These are phyloP conservation scores for Nakaseomyces kungkrabaensis DNA, from an alignment of 1,139 yeast genomes.

Conservation along the genomic window DNA sequence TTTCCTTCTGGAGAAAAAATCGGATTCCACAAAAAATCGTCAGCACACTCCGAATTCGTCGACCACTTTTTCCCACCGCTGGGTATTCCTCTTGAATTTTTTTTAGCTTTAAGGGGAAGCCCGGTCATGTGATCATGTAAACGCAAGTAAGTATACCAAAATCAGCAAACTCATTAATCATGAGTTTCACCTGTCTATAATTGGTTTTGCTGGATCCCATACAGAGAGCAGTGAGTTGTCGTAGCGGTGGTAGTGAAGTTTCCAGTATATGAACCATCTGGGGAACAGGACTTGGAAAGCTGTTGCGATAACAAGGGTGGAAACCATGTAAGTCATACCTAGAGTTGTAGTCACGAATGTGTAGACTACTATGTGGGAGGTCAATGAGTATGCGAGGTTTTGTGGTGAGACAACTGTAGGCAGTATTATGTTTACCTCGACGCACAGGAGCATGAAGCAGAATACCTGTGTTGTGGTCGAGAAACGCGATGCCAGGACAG, in stretches of 20 bases:
- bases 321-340: conserved; percentile 18
- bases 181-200: conserved; percentile 14
- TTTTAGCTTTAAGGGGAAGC: neutral
- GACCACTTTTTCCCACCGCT: neutral
- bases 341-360: conserved; percentile 16
- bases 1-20: neutral
- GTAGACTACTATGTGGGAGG: conserved; percentile 20
- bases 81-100: neutral
- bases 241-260: conserved; percentile 21
- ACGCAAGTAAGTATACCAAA: neutral
- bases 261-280: conserved; percentile 26
- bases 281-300: conserved; percentile 20
- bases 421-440: conserved; percentile 25
- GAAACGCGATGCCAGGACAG: conserved; percentile 80
- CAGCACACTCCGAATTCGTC: neutral
- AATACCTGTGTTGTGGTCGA: conserved; percentile 67
- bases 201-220: conserved; percentile 28
- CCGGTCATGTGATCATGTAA: neutral
- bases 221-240: conserved; percentile 19
- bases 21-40: neutral
- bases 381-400: conserved; percentile 6
- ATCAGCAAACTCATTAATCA: too few species aligned
- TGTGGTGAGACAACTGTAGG: conserved; percentile 17
- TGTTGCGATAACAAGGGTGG: conserved; percentile 13
- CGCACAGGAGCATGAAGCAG: conserved; percentile 40